Evolutionary conservation across 2,329 filamentous ascomycete genomes (phyloP).

Genomic region (Parastagonospora nodorum): DNA sequence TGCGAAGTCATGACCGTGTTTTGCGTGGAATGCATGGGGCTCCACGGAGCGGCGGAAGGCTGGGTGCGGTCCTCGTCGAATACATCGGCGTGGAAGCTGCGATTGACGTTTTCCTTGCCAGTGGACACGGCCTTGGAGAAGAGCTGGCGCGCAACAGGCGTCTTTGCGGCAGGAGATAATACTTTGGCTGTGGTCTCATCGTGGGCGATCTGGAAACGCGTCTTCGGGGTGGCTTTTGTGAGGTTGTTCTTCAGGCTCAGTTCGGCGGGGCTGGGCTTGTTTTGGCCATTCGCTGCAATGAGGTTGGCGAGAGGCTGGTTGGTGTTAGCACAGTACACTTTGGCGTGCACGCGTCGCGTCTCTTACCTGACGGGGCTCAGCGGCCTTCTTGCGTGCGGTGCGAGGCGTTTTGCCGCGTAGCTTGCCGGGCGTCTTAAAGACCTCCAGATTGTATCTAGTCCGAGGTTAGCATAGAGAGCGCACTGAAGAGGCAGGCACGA

Average conservation of each 20-base stretch:
- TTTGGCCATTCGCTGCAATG: conserved; percentile 51
- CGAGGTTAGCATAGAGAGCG: conserved; percentile 28
- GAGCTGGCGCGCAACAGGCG: conserved; percentile 35
- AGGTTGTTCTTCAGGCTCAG: conserved; percentile 55
- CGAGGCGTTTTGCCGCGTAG: conserved; percentile 80
- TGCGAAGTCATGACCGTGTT: conserved; percentile 34
- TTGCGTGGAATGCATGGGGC: conserved; percentile 33
- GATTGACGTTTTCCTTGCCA: conserved; percentile 36
- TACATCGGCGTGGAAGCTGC: conserved; percentile 20
- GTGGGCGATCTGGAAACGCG: conserved; percentile 65
- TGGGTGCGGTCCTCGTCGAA: conserved; percentile 49
- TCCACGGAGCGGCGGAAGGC: conserved; percentile 38
- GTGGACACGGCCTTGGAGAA: conserved; percentile 32
- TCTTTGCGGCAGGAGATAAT: conserved; percentile 30
- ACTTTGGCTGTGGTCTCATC: conserved; percentile 50
- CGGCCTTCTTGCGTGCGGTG: conserved; percentile 65
- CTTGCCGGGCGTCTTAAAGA: conserved; percentile 94
- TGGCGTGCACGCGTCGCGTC: conserved; percentile 53
- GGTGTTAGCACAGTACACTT: conserved; percentile 24
- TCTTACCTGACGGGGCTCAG: conserved; percentile 68
- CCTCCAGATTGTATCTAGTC: conserved; percentile 81
- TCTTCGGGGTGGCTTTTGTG: conserved; percentile 61
- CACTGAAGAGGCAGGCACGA: conserved; percentile 27
- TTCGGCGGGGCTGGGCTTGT: conserved; percentile 59
- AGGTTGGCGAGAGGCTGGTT: conserved; percentile 55